Evolutionary conservation across 2,329 filamentous ascomycete genomes (phyloP), one percentile per base, ranked within the genome.

Genomic region (Taxawa tesnikishii): DNA sequence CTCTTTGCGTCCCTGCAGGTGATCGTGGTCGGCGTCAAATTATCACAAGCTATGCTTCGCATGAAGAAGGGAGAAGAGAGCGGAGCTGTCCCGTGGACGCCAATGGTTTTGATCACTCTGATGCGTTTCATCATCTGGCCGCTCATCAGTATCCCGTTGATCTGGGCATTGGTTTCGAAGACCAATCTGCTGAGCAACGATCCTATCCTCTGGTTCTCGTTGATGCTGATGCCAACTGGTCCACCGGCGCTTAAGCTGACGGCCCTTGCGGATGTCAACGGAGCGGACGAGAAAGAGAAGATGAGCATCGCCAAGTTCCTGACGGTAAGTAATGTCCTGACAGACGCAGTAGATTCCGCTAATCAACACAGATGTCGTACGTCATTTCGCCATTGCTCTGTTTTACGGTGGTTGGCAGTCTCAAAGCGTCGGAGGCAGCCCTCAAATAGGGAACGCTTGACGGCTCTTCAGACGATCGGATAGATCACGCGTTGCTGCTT

Each of bases 1-100:
- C 58, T 81, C 0, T 81, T 81, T 46, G 73, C 76, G 0, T 65
- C 71, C 0, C 54, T 78, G 15, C 77, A 78, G 17, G 70, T 80
- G 11, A 65, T 81, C 11, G 65, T 80, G 0, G 74, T 77, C 0
- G 75, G 77, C 2, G 70, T 77, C n/a, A 75, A 75, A 40, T 61
- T 81, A 2, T 72, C 67, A 34, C 63, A 63, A 14, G 65, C 68
- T 11, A 56, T 73, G 40, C 49, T 59, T 35, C 57, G 57, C 37
- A 61, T 64, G 46, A 63, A 61, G 41, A 49, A 54, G 18, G 53
- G 60, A 29, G 47, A 62, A 32, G 44, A 61, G 21, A 54, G 55
- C 27, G 53, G 54, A 17, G 42, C 45, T 2, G 54, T 73, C 5
- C 67, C 69, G 0, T 69, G 65, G 59, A 36, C 46, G 1, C 63